Base-by-base conservation (phyloP, 805 yeast species). In the Saturnispora kantuleensis region DNA sequence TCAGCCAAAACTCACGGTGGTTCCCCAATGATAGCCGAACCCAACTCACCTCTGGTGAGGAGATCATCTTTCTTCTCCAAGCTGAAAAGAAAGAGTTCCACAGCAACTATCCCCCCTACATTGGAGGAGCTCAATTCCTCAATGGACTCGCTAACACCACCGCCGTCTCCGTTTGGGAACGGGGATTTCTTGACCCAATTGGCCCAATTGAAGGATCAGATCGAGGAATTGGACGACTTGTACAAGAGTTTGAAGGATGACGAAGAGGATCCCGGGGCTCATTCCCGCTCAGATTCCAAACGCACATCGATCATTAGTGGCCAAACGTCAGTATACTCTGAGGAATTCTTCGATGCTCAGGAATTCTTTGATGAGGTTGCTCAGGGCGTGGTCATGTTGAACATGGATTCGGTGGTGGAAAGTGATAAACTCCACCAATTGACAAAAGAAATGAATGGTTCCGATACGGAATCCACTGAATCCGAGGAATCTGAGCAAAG, bases 321-420 rank as follows among this genome's bases (percentile, higher is more conserved):
- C 3, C 52, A 57, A 2, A 55, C 58, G 5, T 66, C 74, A 4
- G 55, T 73, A 3, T 63, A 73, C 17, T 69, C 74, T 3, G 75
- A 73, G 38, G 79, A 76, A 41, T 79, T 70, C 53, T 78, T 62
- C 55, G 95, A 85, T 64, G 95, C 95, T 1, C 71, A 70, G 41
- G 90, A 83, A 36, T 71, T 67, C 50, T 60, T 73, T n/a, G 78
- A 70, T 41, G 69, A 69, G 16, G 57, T 60, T 51, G 68, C 52
- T 37, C 64, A 58, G 2, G 81, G 79, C 3, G 85, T 81, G 11
- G 76, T 80, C n/a, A 60, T 81, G 56, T 60, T 79, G 13, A 66
- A 68, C 39, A 53, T 10, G 58, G 45, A 17, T 15, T 26, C 17
- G 37, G 17, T 35, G 37, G 28, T 17, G 2, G 28, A 10, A 17